A percentile compares a stretch with the other conserved stretches of the same genome.
Evolutionary conservation across 2,329 filamentous ascomycete species (phyloP).

Genomic region (Blastomyces parvus): DNA sequence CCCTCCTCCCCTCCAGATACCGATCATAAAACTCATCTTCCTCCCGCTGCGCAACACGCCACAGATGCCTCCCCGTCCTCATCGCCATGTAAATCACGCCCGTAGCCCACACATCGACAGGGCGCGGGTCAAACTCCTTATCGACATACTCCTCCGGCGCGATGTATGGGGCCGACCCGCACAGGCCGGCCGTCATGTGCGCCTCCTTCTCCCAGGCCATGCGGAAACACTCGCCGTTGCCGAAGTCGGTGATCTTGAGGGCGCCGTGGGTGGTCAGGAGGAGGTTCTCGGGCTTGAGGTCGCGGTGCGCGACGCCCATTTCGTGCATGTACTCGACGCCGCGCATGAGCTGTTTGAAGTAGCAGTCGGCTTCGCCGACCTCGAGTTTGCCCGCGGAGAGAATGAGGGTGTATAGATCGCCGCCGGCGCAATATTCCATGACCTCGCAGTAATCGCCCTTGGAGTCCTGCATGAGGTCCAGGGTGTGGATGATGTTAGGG

Average conservation of each 20-base stretch:
- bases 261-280: conserved; percentile 84
- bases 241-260: conserved; percentile 97
- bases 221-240: conserved; percentile 96
- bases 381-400: conserved; percentile 81
- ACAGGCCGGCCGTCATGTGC: conserved; percentile 95
- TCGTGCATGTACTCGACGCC: conserved; percentile 99
- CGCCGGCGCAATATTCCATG: conserved; percentile 97
- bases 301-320: conserved; percentile 96
- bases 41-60: conserved; percentile 92
- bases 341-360: conserved; percentile 98
- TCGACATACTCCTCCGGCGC: conserved; percentile 93
- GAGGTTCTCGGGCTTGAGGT: conserved; percentile 93
- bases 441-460: conserved; percentile 98
- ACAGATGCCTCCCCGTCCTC: conserved; percentile 89
- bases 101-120: conserved; percentile 97
- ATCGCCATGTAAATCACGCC: conserved; percentile 99
- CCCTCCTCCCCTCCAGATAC: conserved; percentile 83
- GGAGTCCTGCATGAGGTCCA: conserved; percentile 88
- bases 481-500: conserved; percentile 94
- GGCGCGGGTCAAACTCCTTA: conserved; percentile 90
- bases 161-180: conserved; percentile 94
- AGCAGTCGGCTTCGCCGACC: conserved; percentile 88
- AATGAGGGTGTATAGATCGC: conserved; percentile 88
- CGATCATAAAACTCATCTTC: conserved; percentile 96
- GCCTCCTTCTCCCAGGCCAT: conserved; percentile 99